Base-by-base conservation (phyloP, 2,329 filamentous ascomycete species). In the Cryoendolithus antarcticus region DNA sequence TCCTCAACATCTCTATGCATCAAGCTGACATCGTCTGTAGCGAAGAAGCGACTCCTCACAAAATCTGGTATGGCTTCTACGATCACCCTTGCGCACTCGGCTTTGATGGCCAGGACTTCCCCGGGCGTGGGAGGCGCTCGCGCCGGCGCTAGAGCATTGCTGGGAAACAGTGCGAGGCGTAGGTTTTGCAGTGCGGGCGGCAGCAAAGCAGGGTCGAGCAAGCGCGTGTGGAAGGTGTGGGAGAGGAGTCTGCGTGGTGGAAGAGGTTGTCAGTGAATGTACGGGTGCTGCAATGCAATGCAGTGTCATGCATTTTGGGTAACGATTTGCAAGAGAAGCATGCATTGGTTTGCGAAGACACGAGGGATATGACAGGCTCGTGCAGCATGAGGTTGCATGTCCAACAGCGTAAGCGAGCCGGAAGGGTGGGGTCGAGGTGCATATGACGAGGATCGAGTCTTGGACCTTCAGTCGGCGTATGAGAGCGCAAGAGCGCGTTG, bases 91-190 rank as follows among this genome's bases (percentile, higher is more conserved):
- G 82, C 81, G 62, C 81, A 82, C 58, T 72, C 74, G 51, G 70
- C 70, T 53, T 77, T 75, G 52, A 86, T 76, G 50, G 70, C 69
- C 48, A 76, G 65, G 53, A 76, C 72, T 51, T 74, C 67, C 39
- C 77, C 69, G 46, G 71, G 71, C 35, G 69, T 68, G 37, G 80
- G 71, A 38, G 70, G 63, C 48, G 79, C 64, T 43, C 72, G 70
- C 51, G 77, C 67, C 48, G 75, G 72, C 43, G 78, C 80, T 45
- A 81, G 78, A 51, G 75, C 70, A 62, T 93, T 93, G 62, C 85
- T 82, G 49, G 91, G 89, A 59, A 95, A 96, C 40, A 96, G 67
- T 44, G 82, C 75, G 52, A 74, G 76, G 57, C 91, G 82, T 53
- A 83, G 70, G 49, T 77, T 73, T 57, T 77, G 75, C 52, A 89